A percentile compares a stretch with the other conserved stretches of the same genome.
Evolutionary conservation across 495 filamentous ascomycete species (phyloP).

Genomic region (Hypoxylon perforatum): DNA sequence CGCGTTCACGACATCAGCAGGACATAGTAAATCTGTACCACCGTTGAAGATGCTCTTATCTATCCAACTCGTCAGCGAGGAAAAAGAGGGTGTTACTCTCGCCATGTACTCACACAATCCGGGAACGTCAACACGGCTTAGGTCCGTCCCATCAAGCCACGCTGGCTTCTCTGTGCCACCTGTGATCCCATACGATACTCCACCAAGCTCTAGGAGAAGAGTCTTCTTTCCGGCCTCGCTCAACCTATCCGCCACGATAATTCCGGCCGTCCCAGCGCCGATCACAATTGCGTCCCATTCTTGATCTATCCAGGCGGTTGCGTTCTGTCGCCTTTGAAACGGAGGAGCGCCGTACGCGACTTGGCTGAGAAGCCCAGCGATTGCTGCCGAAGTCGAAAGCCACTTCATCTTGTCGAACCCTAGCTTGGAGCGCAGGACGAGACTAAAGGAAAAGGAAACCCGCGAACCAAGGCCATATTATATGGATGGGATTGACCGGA

Average conservation of each 20-base stretch:
- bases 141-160: slow-evolving; percentile 64
- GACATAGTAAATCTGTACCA: slow-evolving; percentile 48
- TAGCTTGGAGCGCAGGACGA: not conserved
- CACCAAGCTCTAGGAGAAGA: slow-evolving; percentile 46
- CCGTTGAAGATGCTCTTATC: slow-evolving; percentile 61
- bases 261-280: slow-evolving; percentile 86
- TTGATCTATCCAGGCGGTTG: slow-evolving; percentile 41
- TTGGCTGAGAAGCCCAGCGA: slow-evolving; percentile 27
- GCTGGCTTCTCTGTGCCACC: slow-evolving; percentile 53
- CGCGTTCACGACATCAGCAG: slow-evolving; percentile 53
- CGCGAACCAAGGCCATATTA: slow-evolving; percentile 19
- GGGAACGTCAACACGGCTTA: slow-evolving; percentile 69
- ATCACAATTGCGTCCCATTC: slow-evolving; percentile 70
- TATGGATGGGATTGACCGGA: not conserved
- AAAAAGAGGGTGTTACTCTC: not conserved
- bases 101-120: slow-evolving; percentile 55
- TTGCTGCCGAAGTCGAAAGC: slow-evolving; percentile 8
- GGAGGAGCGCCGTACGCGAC: slow-evolving; percentile 13
- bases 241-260: slow-evolving; percentile 76
- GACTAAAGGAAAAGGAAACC: not conserved
- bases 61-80: slow-evolving; percentile 21
- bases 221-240: slow-evolving; percentile 55
- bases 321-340: slow-evolving; percentile 11
- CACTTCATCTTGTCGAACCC: slow-evolving; percentile 30
- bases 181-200: slow-evolving; percentile 47